Conservation (phyloP, 768 basidiomycete species). For the Suillus weaverae region DNA sequence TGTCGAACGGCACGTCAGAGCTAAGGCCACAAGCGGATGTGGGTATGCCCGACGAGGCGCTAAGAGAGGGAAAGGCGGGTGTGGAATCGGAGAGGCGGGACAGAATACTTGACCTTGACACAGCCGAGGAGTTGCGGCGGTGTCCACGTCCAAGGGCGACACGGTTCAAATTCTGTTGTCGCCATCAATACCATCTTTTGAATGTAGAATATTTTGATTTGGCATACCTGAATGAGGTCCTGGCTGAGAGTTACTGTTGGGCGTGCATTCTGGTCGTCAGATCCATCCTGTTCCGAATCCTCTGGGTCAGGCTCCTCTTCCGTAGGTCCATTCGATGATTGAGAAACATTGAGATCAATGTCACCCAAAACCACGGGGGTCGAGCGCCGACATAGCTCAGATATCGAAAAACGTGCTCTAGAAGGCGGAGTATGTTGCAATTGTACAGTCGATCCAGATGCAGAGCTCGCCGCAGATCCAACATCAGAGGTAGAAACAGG, state of each 20-base stretch:
- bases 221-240: conserved; percentile 30
- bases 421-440: conserved; percentile 13
- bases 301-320: conserved; percentile 18
- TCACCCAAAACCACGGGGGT: conserved; percentile 28
- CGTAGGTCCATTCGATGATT: conserved; percentile 12
- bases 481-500: conserved; percentile 20
- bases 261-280: background rate
- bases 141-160: conserved; percentile 19
- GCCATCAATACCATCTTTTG: background rate
- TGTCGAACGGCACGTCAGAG: conserved; percentile 22
- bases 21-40: conserved; percentile 1
- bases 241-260: conserved; percentile 26
- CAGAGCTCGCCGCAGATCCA: conserved; percentile 11
- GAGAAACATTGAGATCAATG: conserved; percentile 26
- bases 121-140: conserved; percentile 22
- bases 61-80: conserved; percentile 14
- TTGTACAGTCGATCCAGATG: conserved; percentile 24
- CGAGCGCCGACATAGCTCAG: conserved; percentile 23
- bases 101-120: conserved; percentile 20
- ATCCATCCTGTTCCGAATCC: conserved; percentile 12
- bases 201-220: background rate
- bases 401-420: conserved; percentile 19
- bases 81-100: conserved; percentile 24
- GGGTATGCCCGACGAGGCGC: background rate
- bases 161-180: conserved; percentile 22